Evolutionary conservation across 805 yeast species (phyloP), one percentile per base, ranked within the genome.

Genomic region (Yamadazyma paraphyllophila): DNA sequence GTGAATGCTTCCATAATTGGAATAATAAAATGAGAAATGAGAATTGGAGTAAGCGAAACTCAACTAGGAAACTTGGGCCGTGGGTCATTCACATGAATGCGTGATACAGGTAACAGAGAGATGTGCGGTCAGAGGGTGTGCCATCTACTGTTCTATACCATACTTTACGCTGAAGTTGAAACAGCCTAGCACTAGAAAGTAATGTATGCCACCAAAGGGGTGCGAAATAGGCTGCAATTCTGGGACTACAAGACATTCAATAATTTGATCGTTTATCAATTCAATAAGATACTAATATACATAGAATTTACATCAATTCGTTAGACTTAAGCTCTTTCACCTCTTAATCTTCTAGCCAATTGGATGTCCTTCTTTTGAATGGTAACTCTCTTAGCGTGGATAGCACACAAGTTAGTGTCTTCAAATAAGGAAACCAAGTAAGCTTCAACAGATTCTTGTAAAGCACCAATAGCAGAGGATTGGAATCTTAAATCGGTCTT

Each of bases 301-400:
- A 45, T 15, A 39, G 47, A 39, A 39, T 35, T 39, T 34, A 40
- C 33, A 29, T 36, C n/a, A 14, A 31, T 24, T 36, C 41, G 36
- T 40, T 20, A 26, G 13, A 39, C 47, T 35, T 67, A 69, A 48
- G 74, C 66, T 66, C 74, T 67, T 64, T 70, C 74, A 58, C 76
- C 76, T 69, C 76, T 69, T 62, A 70, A 69, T 67, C 76, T 69
- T 66, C 76, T 67, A 44, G 76, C 76, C 62, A 70, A 69, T 60
- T 69, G 74, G 59, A 70, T 70, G 58, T 70, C 76, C 66, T 70
- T 70, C 74, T 70, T 69, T 56, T 69, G 74, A 60, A 70, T 70
- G 45, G 76, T 70, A 48, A 70, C 74, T 67, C 74, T 69, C 71
- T 70, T 70, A 53, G 75, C 75, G 69, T 70, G 75, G 56, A 70